Percentiles rank a stretch among this genome's conserved stretches.
These are phyloP conservation scores for Cyclostephanos tholiformis DNA, from an alignment of 108 stramenopile species.

Conservation along the genomic window DNA sequence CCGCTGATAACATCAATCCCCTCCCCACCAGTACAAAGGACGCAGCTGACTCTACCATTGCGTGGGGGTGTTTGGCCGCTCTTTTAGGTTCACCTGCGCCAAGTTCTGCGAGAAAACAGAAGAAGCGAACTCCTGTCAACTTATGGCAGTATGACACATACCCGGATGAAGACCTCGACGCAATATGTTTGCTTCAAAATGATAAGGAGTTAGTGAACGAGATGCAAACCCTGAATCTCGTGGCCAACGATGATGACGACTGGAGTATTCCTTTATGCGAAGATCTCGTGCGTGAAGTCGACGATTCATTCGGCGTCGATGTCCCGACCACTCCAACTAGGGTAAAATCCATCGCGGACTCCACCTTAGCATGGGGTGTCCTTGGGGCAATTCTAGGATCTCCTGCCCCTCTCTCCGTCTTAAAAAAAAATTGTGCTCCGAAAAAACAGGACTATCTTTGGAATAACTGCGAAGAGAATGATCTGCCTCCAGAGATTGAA, in stretches of 20 bases:
- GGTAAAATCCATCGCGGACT: background rate
- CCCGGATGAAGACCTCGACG: background rate
- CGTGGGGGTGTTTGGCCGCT: constrained; percentile 14
- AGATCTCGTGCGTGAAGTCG: background rate
- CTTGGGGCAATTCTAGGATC: constrained; percentile 12
- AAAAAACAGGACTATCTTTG: constrained; percentile 6
- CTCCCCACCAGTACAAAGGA: background rate
- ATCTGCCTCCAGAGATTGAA: constrained; percentile 7
- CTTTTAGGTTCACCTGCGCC: constrained; percentile 8
- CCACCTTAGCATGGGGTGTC: constrained; percentile 5
- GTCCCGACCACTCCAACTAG: background rate
- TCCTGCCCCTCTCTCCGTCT: constrained; percentile 2
- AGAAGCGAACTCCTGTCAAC: constrained; percentile 14
- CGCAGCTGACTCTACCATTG: constrained; percentile 2
- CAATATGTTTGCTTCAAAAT: background rate
- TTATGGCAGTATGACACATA: constrained; percentile 6
- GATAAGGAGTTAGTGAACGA: background rate
- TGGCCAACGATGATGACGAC: background rate
- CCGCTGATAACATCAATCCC: background rate
- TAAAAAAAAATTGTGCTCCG: background rate
- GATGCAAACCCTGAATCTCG: background rate
- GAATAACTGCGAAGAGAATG: background rate
- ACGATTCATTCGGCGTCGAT: background rate
- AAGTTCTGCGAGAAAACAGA: background rate
- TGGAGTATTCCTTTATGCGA: background rate